Base-by-base conservation (phyloP, 108 stramenopile genomes). In the Nannochloropsis gaditana region DNA sequence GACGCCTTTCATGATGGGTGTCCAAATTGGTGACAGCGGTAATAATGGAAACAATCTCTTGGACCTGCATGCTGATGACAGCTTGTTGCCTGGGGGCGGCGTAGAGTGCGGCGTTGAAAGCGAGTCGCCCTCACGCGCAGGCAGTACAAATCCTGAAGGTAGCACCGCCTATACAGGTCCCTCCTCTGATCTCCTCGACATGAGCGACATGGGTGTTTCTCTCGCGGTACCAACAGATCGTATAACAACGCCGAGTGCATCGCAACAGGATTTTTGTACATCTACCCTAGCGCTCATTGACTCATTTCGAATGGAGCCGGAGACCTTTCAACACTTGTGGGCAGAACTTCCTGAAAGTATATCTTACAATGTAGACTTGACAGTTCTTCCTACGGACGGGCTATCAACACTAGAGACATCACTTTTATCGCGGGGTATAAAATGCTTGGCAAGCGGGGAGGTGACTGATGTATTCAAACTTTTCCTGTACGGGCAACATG, bases 401-500 rank as follows among this genome's bases (percentile, higher is more conserved):
- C 41, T 42, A 11, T 31, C 80, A 31, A 41, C 41, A 31, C 17
- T 81, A 31, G 80, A 81, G 80, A 31, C 41, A 11, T n/a, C 80
- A 31, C 80, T 81, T n/a, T 11, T 11, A 81, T 11, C 21, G 5
- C 80, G 21, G 41, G 21, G 41, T 19, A 42, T 81, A 11, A 5
- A 19, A 11, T 41, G 41, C 11, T 41, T 81, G 80, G 80, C 80
- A 11, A 41, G 41, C 41, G 80, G 80, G 41, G 80, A 81, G 41
- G 2, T 81, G 80, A n/a, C 80, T n/a, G 80, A 81, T 42, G 80
- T 31, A 11, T 41, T 81, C 5, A 81, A 81, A 41, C 41, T 81
- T 5, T 81, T 81, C 31, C 31, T 81, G 41, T 81, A 81, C 31
- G 80, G 41, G 80, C 80, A 81, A 41, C 21, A 81, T 81, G 80